Conservation (phyloP, 2,329 filamentous ascomycete genomes). For the Xylariaceae sp. region DNA sequence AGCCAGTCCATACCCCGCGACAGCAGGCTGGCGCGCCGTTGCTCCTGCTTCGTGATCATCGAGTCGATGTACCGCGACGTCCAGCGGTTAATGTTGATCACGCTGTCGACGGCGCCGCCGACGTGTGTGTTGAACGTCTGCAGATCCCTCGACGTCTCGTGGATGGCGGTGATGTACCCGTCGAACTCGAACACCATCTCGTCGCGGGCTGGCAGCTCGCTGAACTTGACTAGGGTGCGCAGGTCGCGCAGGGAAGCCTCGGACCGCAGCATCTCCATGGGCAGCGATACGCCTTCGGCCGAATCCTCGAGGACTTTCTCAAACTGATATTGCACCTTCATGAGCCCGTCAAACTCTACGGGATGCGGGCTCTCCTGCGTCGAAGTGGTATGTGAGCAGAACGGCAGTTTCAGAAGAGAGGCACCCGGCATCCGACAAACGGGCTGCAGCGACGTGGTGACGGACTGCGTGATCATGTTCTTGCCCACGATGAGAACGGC, state of each 20-base stretch:
- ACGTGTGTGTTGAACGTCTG: slow-evolving; percentile 73
- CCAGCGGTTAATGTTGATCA: slow-evolving; percentile 71
- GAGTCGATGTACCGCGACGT: slow-evolving; percentile 64
- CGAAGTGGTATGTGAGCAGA: slow-evolving; percentile 43
- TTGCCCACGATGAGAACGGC: slow-evolving; percentile 54
- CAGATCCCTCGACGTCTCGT: slow-evolving; percentile 59
- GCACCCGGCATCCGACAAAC: slow-evolving; percentile 65
- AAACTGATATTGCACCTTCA: slow-evolving; percentile 69
- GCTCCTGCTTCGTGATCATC: slow-evolving; percentile 39
- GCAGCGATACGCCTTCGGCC: slow-evolving; percentile 60
- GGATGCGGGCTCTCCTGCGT: slow-evolving; percentile 20
- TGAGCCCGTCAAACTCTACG: slow-evolving; percentile 68
- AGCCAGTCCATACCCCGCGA: slow-evolving; percentile 40
- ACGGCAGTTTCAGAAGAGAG: slow-evolving; percentile 56
- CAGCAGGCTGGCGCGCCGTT: slow-evolving; percentile 28
- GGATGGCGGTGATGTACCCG: slow-evolving; percentile 65
- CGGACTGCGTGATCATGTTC: slow-evolving; percentile 56
- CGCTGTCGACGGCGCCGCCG: slow-evolving; percentile 65
- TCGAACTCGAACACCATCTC: slow-evolving; percentile 73
- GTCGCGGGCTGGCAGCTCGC: slow-evolving; percentile 59
- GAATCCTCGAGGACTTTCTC: slow-evolving; percentile 68
- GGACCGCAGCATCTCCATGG: slow-evolving; percentile 72
- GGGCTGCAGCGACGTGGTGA: slow-evolving; percentile 59
- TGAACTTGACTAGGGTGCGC: slow-evolving; percentile 65
- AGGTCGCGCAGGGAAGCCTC: slow-evolving; percentile 71